Conservation (phyloP, 495 filamentous ascomycete genomes). For the Hyaloscypha hepaticicola region DNA sequence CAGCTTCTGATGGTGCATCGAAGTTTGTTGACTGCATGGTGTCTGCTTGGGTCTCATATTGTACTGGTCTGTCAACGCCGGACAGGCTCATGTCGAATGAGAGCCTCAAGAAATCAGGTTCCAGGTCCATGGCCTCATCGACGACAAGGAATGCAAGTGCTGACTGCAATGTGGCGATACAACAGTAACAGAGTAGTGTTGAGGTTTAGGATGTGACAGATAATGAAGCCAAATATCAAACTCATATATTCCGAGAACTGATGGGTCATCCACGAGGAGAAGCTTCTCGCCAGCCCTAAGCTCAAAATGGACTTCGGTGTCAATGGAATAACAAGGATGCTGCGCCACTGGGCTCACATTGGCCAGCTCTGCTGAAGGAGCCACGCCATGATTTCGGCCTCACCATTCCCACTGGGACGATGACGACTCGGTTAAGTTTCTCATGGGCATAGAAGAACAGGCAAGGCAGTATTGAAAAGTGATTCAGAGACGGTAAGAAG, state of each 20-base stretch:
- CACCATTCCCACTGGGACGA: too few species aligned
- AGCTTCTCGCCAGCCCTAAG: neutral
- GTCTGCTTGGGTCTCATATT: neutral
- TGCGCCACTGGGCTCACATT: neutral
- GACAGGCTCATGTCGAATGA: neutral
- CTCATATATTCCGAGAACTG: neutral
- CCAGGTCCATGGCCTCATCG: neutral
- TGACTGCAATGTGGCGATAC: neutral
- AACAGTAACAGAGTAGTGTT: neutral
- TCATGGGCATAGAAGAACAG: too few species aligned
- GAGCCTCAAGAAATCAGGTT: neutral
- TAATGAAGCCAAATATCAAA: neutral
- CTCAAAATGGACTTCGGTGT: constrained; percentile 1
- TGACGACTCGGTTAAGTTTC: too few species aligned
- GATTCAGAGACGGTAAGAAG: too few species aligned
- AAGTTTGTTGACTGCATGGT: neutral
- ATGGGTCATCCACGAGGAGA: neutral
- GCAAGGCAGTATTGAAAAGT: too few species aligned
- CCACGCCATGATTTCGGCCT: too few species aligned
- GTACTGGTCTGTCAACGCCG: neutral
- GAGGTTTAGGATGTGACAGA: neutral
- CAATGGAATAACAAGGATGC: neutral
- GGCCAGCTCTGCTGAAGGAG: neutral
- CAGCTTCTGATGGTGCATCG: neutral
- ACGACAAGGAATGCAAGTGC: neutral